These are phyloP conservation scores for Penicillium sp. DNA, from an alignment of 2,329 filamentous ascomycete genomes.

Conservation along the genomic window DNA sequence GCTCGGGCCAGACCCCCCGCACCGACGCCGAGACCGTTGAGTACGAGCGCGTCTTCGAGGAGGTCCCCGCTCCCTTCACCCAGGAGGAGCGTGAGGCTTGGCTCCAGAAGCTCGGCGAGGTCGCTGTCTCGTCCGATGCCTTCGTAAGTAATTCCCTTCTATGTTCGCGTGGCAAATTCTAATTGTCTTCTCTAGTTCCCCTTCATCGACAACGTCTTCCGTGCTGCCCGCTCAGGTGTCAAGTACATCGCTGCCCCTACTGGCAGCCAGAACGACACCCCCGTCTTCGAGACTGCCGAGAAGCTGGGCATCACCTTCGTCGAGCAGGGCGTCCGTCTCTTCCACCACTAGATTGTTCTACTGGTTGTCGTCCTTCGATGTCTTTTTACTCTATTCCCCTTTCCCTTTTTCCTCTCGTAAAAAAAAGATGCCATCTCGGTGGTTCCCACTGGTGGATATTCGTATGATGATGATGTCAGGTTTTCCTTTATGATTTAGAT, in stretches of 20 bases:
- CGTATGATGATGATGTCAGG: constrained; percentile 29
- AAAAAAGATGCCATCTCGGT: constrained; percentile 14
- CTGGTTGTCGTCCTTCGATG: constrained; percentile 7
- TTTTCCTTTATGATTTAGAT: constrained; percentile 24
- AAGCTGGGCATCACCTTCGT: constrained; percentile 91
- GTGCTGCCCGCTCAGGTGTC: constrained; percentile 79
- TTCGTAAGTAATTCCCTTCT: constrained; percentile 65
- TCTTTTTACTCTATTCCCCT: constrained; percentile 2
- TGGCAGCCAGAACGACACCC: constrained; percentile 60
- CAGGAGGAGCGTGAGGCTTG: constrained; percentile 80
- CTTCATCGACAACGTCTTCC: constrained; percentile 97
- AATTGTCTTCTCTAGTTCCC: constrained; percentile 66
- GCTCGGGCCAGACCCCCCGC: constrained; percentile 84
- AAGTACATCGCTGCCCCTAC: constrained; percentile 95
- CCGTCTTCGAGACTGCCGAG: constrained; percentile 76
- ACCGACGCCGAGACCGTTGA: constrained; percentile 78
- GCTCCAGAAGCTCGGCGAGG: constrained; percentile 71
- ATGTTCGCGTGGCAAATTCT: background rate
- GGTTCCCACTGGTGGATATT: constrained; percentile 11
- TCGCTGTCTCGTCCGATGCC: constrained; percentile 89
- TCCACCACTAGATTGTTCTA: constrained; percentile 73
- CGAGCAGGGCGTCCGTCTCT: constrained; percentile 88
- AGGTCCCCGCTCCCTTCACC: constrained; percentile 80
- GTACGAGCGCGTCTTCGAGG: constrained; percentile 87
- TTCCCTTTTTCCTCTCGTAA: constrained; percentile 6